Percentiles rank a stretch among this genome's conserved stretches.
These are phyloP conservation scores for Russula brevipes DNA, from an alignment of 768 basidiomycete species.

Conservation along the genomic window DNA sequence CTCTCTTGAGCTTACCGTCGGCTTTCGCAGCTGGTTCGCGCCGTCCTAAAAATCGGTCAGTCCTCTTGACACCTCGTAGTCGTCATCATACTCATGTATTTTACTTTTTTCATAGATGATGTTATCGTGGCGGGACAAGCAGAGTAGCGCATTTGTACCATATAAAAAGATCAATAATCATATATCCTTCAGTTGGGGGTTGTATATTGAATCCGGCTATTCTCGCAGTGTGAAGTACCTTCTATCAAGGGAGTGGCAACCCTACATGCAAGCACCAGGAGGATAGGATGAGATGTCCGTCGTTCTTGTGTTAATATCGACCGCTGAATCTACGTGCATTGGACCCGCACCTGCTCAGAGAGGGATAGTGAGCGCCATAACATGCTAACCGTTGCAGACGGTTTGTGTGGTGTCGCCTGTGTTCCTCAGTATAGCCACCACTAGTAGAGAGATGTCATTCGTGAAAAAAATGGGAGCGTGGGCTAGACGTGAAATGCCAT, in stretches of 20 bases:
- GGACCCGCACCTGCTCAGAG: no score
- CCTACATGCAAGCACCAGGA: no score
- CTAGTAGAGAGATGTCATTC: no score
- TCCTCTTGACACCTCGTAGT: slow-evolving; percentile 16
- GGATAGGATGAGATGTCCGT: background rate
- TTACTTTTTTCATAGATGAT: slow-evolving; percentile 48
- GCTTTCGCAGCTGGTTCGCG: slow-evolving; percentile 61
- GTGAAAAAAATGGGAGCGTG: no score
- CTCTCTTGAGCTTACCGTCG: slow-evolving; percentile 4
- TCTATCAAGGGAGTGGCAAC: background rate
- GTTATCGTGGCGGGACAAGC: slow-evolving; percentile 69
- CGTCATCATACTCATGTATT: background rate
- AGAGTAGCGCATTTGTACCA: slow-evolving; percentile 40
- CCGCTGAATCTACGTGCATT: no score
- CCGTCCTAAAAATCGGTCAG: slow-evolving; percentile 83
- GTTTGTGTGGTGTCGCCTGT: no score
- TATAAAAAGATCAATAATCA: slow-evolving; percentile 15
- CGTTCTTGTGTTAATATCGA: no score
- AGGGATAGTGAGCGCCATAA: no score
- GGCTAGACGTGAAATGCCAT: no score
- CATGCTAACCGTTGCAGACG: no score
- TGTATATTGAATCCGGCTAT: background rate
- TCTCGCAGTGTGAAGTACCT: background rate
- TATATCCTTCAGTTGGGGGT: slow-evolving; percentile 11
- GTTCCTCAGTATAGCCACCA: no score